These are phyloP conservation scores for Coleophoma crateriformis DNA, from an alignment of 2,329 filamentous ascomycete genomes.

Conservation along the genomic window DNA sequence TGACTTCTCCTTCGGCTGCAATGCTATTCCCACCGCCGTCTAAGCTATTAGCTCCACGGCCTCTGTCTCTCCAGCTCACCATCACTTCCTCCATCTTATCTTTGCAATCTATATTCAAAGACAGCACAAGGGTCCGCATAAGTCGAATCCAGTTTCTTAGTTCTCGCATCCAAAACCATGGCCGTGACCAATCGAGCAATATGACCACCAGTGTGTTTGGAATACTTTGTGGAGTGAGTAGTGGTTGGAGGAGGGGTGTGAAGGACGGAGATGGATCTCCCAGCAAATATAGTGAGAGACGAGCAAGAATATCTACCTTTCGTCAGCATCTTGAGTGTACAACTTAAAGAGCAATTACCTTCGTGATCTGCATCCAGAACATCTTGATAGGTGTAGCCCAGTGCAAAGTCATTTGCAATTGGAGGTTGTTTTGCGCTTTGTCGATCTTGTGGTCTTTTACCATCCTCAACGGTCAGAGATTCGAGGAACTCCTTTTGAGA, in stretches of 20 bases:
- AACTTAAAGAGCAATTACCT: slow-evolving; percentile 42
- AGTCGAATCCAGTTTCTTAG: slow-evolving; percentile 86
- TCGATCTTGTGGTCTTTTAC: slow-evolving; percentile 41
- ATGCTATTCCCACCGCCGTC: slow-evolving; percentile 53
- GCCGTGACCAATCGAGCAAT: slow-evolving; percentile 91
- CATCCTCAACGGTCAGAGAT: slow-evolving; percentile 32
- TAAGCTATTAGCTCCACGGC: slow-evolving; percentile 57
- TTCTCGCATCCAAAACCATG: slow-evolving; percentile 87
- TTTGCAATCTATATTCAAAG: slow-evolving; percentile 70
- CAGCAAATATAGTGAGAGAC: slow-evolving; percentile 83
- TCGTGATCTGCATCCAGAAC: slow-evolving; percentile 92
- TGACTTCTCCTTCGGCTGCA: slow-evolving; percentile 61
- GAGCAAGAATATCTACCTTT: slow-evolving; percentile 74
- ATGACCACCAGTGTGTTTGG: slow-evolving; percentile 84
- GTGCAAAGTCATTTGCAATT: slow-evolving; percentile 84
- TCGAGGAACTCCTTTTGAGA: slow-evolving; percentile 82
- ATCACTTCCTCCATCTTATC: slow-evolving; percentile 84
- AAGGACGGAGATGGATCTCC: slow-evolving; percentile 81
- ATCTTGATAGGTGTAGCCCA: slow-evolving; percentile 94
- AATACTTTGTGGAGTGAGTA: slow-evolving; percentile 78
- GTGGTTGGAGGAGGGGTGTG: slow-evolving; percentile 73
- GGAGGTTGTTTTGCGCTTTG: slow-evolving; percentile 61
- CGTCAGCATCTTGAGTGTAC: slow-evolving; percentile 16
- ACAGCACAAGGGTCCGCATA: slow-evolving; percentile 69
- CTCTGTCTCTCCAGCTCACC: slow-evolving; percentile 70